These are phyloP conservation scores for Eucalyptus pumila DNA, from an alignment of 345 rosid species.

Conservation along the genomic window DNA sequence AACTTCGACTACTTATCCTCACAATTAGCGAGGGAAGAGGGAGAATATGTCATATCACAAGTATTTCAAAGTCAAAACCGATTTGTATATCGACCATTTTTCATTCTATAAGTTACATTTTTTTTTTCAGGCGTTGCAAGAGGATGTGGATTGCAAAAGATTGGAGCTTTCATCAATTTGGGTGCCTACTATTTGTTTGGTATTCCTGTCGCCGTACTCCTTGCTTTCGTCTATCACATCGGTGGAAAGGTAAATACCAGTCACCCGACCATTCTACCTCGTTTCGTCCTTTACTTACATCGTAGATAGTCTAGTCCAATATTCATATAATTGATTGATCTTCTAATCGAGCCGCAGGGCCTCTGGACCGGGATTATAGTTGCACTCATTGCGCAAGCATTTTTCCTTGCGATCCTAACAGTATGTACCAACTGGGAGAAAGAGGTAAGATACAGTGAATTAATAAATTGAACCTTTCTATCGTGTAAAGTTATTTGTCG, in stretches of 20 bases:
- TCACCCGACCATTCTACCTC: neutral
- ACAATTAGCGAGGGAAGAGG: neutral
- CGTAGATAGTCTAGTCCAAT: neutral
- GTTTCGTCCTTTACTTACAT: neutral
- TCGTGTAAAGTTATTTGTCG: neutral
- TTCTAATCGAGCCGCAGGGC: neutral
- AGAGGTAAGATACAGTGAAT: neutral
- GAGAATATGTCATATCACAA: neutral
- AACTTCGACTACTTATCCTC: neutral
- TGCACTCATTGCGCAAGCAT: neutral
- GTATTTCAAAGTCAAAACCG: neutral
- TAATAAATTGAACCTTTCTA: neutral
- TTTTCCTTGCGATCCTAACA: conserved; percentile 3
- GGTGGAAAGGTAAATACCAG: neutral
- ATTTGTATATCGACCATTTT: neutral
- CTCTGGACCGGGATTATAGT: conserved; percentile 14
- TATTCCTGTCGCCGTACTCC: neutral
- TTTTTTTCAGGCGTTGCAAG: conserved; percentile 12
- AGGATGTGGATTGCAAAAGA: conserved; percentile 34
- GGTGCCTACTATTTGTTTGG: conserved; percentile 26
- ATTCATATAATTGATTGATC: neutral
- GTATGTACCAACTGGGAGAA: conserved; percentile 8
- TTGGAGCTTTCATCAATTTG: conserved; percentile 20
- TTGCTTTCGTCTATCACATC: conserved; percentile 8
- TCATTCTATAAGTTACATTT: neutral